phyloP scores from a whole-genome alignment of 2,329 filamentous ascomycete genomes.

The Lachnellula suecica region DNA sequence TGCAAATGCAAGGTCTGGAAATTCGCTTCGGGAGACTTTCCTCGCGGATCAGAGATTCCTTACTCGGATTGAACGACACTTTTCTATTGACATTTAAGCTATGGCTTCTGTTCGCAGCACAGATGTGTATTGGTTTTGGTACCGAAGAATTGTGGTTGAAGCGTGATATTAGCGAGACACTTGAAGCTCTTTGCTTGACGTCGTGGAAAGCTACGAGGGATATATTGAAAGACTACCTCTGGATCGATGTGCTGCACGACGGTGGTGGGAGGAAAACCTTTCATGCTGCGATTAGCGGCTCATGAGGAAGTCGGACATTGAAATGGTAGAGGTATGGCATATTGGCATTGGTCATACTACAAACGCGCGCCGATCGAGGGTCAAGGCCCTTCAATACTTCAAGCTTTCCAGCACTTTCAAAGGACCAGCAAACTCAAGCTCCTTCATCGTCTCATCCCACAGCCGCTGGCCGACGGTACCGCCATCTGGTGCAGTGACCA shows the following conservation, averaged over 20 bases:
- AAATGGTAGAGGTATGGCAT: background rate
- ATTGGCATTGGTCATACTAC: background rate
- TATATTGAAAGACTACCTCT: conserved; percentile 2
- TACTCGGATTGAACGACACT: background rate
- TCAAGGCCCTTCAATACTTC: too few species aligned
- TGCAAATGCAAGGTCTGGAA: conserved; percentile 24
- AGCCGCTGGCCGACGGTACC: conserved; percentile 14
- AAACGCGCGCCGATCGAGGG: too few species aligned
- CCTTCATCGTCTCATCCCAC: conserved; percentile 28
- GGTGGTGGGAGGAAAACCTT: background rate
- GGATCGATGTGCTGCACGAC: conserved; percentile 8
- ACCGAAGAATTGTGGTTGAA: background rate
- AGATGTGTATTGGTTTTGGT: background rate
- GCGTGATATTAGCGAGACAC: background rate
- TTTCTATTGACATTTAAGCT: background rate
- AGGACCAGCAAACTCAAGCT: conserved; percentile 22
- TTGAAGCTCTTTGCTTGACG: background rate
- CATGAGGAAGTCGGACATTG: background rate
- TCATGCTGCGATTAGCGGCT: background rate
- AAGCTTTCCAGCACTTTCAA: background rate
- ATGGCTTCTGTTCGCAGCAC: conserved; percentile 4
- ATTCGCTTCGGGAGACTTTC: background rate
- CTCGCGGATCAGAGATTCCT: background rate
- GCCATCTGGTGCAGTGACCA: conserved; percentile 21
- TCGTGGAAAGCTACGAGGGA: background rate